Evolutionary conservation across 257 asterid species (phyloP).

Genomic region (Euphrasia confusa): DNA sequence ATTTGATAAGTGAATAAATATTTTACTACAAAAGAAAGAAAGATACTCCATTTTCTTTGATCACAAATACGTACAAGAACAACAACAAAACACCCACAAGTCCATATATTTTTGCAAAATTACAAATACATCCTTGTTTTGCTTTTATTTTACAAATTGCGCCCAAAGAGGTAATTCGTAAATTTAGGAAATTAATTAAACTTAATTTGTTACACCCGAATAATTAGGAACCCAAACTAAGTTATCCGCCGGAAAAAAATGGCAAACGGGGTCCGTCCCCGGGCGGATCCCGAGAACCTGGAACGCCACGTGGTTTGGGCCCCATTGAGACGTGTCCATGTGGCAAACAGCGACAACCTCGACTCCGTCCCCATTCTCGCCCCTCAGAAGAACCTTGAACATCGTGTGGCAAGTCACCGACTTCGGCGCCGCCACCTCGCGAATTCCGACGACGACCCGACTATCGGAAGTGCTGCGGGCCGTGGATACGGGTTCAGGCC

Average conservation of each 20-base stretch:
- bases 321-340: conserved; percentile 74
- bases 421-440: conserved; percentile 29
- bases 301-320: conserved; percentile 59
- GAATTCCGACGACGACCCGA: conserved; percentile 34
- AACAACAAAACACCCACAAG: no score
- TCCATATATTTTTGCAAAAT: no score
- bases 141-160: no score
- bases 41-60: no score
- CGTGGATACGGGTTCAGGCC: conserved; percentile 42
- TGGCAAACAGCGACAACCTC: conserved; percentile 77
- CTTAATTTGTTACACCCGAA: no score
- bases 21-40: no score
- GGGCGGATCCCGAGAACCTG: conserved; percentile 50
- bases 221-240: conserved; percentile 54
- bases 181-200: no score
- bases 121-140: no score
- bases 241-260: conserved; percentile 66
- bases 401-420: conserved; percentile 60
- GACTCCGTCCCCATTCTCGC: conserved; percentile 57
- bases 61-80: no score
- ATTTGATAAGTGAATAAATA: background rate
- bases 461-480: conserved; percentile 25
- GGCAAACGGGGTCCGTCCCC: conserved; percentile 70
- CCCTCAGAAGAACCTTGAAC: conserved; percentile 45
- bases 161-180: no score